phyloP scores from a whole-genome alignment of 75 land plant genomes.

The Pinus tabuliformis region DNA sequence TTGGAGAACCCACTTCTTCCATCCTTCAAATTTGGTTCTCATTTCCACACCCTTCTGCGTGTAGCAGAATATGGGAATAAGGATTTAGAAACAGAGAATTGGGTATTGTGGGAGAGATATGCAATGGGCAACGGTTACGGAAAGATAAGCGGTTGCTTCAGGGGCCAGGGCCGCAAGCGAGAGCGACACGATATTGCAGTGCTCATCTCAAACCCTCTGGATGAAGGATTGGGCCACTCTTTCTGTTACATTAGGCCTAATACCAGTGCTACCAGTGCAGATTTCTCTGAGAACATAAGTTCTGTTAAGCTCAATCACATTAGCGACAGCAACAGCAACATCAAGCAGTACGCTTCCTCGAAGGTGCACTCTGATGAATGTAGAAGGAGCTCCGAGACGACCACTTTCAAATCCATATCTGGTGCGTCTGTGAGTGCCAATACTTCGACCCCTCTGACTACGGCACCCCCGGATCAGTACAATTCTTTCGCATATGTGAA shows the following conservation, averaged over 20 bases:
- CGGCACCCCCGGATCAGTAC: conserved; percentile 43
- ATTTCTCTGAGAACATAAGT: not conserved
- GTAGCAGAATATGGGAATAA: not conserved
- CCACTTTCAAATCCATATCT: conserved; percentile 85
- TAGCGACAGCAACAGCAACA: conserved; percentile 15
- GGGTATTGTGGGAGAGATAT: not conserved
- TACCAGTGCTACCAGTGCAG: conserved; percentile 18
- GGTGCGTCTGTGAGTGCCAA: conserved; percentile 97
- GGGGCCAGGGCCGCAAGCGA: conserved; percentile 25
- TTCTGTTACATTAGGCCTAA: conserved; percentile 88
- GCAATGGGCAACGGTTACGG: conserved; percentile 63
- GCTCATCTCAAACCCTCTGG: conserved; percentile 46
- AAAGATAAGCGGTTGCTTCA: conserved; percentile 43
- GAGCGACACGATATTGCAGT: conserved; percentile 31
- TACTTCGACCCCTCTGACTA: conserved; percentile 78
- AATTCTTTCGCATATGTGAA: conserved; percentile 28
- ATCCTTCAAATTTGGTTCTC: not conserved
- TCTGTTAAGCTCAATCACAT: conserved; percentile 3
- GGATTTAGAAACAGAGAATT: not conserved
- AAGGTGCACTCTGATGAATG: conserved; percentile 37
- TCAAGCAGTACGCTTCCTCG: conserved; percentile 13
- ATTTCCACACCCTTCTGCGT: not conserved
- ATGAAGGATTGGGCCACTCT: conserved; percentile 92
- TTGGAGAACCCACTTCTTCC: not conserved
- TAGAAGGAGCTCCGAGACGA: conserved; percentile 18